Evolutionary conservation across 305 asterid species (phyloP).

Genomic region (Solanum hybrid): DNA sequence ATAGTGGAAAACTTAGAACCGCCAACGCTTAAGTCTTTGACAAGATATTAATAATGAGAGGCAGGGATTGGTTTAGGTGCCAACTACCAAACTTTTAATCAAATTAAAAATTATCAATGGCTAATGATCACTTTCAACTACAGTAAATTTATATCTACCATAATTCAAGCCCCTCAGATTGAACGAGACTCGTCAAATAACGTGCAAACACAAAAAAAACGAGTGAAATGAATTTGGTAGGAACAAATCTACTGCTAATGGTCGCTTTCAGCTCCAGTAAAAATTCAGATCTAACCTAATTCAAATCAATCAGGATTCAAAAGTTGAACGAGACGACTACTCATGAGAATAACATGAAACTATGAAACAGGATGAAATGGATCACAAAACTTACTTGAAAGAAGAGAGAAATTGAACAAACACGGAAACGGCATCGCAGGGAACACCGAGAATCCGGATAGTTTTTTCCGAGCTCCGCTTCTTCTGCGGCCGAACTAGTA

Average conservation of each 20-base stretch:
- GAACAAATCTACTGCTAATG: background rate
- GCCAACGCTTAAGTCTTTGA: background rate
- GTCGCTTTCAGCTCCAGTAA: background rate
- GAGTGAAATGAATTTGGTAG: background rate
- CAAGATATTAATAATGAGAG: background rate
- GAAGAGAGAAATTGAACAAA: constrained; percentile 61
- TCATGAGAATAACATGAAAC: background rate
- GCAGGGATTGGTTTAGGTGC: background rate
- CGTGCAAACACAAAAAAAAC: background rate
- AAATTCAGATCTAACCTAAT: background rate
- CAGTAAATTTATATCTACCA: background rate
- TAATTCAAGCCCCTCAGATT: background rate
- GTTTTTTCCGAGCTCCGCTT: constrained; percentile 38
- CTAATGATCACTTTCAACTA: background rate
- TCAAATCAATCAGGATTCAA: background rate
- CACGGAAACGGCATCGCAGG: constrained; percentile 63
- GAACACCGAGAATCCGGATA: constrained; percentile 67
- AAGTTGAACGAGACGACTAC: background rate
- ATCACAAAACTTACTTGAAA: constrained; percentile 41
- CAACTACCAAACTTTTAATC: background rate
- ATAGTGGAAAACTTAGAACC: background rate
- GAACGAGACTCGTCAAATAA: background rate
- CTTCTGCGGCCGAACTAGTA: constrained; percentile 57
- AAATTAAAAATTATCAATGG: background rate
- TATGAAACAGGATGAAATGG: background rate